Conservation (phyloP, 768 basidiomycete species). For the Podaxis mareebaensis region DNA sequence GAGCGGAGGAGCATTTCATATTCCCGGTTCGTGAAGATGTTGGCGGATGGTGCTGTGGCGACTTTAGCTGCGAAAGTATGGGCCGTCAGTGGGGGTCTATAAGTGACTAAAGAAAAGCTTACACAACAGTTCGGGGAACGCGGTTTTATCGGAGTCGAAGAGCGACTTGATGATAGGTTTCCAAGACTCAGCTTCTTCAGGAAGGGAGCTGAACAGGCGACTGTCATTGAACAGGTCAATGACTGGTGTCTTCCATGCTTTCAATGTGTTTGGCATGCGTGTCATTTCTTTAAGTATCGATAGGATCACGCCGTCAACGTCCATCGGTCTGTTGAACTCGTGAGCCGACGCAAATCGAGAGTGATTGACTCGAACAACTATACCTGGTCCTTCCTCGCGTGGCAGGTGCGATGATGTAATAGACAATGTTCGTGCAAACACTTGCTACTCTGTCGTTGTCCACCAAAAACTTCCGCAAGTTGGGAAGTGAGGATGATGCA, state of each 20-base stretch:
- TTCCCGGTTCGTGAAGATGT: conserved; percentile 95
- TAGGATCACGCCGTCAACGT: conserved; percentile 68
- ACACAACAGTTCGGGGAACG: conserved; percentile 85
- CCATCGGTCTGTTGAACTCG: conserved; percentile 59
- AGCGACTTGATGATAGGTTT: conserved; percentile 73
- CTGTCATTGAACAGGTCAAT: conserved; percentile 82
- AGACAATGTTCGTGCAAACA: conserved; percentile 81
- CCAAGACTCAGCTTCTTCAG: conserved; percentile 65
- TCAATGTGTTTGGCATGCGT: conserved; percentile 71
- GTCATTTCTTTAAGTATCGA: conserved; percentile 78
- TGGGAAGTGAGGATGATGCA: conserved; percentile 67
- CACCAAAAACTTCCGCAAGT: conserved; percentile 73
- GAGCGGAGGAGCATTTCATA: conserved; percentile 90
- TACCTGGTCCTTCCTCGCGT: conserved; percentile 79
- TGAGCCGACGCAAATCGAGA: background rate
- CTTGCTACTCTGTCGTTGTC: conserved; percentile 82
- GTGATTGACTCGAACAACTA: conserved; percentile 16
- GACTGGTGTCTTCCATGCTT: conserved; percentile 83
- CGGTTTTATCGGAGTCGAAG: conserved; percentile 85
- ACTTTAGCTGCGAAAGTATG: conserved; percentile 56
- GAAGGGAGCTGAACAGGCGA: conserved; percentile 79
- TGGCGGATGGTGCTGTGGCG: conserved; percentile 84
- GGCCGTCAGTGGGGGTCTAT: conserved; percentile 25
- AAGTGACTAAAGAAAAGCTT: conserved; percentile 32
- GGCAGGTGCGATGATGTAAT: conserved; percentile 80